Evolutionary conservation across 2,329 filamentous ascomycete genomes (phyloP), one percentile per base, ranked within the genome.

Genomic region (Colletotrichum horii): DNA sequence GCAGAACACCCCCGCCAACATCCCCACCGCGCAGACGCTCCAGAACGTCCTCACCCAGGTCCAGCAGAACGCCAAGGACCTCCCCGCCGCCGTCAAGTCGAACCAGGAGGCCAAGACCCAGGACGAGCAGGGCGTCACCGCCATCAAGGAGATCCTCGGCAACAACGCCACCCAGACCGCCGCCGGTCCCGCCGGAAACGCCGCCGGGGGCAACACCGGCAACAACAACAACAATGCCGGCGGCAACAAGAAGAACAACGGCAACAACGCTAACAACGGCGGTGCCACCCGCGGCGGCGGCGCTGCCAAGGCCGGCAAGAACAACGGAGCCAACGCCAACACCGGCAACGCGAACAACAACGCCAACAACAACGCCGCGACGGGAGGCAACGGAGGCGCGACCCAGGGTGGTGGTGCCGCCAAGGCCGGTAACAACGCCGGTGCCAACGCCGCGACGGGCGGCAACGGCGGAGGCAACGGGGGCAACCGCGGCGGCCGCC

Each of bases 1-100:
- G 70, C 81, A 80, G 70, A 90, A 90, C 83, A 85, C 82, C 2
- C 83, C 88, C 2, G 79, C 82, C 55, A 84, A 83, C 62, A 88
- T 92, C 78, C 71, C 78, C 5, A 91, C 90, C 0, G 81, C 80
- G 0, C 84, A 89, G 74, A 86, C 83, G 1, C 82, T 90, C 5
- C 81, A 87, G 2, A 85, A 81, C 19, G 85, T 92, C 38, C 76
- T 84, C 3, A 83, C 81, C 2, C 89, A 93, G 82, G 85, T 92
- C n/a, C 80, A 84, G 52, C 80, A 87, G 77, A 89, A 93, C 83
- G 81, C 89, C 70, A 81, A 85, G 43, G 90, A 92, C 78, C 85
- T 93, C 4, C 80, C 83, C 0, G 79, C 77, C 8, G 78, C 83
- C 2, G 79, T 89, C 9, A 77, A 82, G 3, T 87, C 87, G 3